A percentile compares a stretch with the other conserved stretches of the same genome.
These are phyloP conservation scores for Rhizophora apiculata DNA, from an alignment of 345 rosid genomes.

Conservation along the genomic window DNA sequence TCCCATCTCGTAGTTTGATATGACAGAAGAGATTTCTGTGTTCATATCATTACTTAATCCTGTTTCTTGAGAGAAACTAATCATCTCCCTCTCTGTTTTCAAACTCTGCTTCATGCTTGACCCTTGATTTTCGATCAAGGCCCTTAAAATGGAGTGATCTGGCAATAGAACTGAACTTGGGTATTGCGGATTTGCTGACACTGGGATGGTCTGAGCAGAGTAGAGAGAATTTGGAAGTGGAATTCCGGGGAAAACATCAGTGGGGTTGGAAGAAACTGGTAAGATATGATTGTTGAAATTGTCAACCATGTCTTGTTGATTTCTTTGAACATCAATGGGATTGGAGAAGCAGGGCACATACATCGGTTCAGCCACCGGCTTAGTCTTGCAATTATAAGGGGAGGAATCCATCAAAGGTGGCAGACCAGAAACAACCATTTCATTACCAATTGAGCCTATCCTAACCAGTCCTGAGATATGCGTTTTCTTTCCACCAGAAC, in stretches of 20 bases:
- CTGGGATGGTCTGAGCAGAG: slow-evolving; percentile 32
- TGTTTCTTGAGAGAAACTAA: slow-evolving; percentile 56
- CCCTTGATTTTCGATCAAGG: slow-evolving; percentile 43
- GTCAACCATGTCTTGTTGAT: slow-evolving; percentile 32
- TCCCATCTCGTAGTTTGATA: slow-evolving; percentile 44
- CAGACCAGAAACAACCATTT: slow-evolving; percentile 36
- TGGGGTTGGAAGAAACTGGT: slow-evolving; percentile 22
- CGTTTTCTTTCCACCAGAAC: slow-evolving; percentile 61
- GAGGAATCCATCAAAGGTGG: slow-evolving; percentile 71
- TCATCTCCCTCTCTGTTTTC: slow-evolving; percentile 37
- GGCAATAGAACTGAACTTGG: slow-evolving; percentile 38
- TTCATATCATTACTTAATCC: slow-evolving; percentile 45
- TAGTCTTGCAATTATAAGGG: slow-evolving; percentile 24
- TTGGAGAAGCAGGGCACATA: slow-evolving; percentile 88
- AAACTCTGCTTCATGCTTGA: slow-evolving; percentile 29
- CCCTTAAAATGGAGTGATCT: slow-evolving; percentile 50
- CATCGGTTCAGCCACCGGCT: slow-evolving; percentile 30
- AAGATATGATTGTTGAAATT: slow-evolving; percentile 33
- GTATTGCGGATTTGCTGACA: slow-evolving; percentile 26
- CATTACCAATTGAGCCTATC: slow-evolving; percentile 42
- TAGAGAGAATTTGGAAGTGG: slow-evolving; percentile 35
- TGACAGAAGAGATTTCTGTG: slow-evolving; percentile 53
- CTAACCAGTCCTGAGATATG: slow-evolving; percentile 48
- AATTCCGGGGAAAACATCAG: slow-evolving; percentile 24
- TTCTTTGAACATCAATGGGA: slow-evolving; percentile 35